Evolutionary conservation across 2,329 filamentous ascomycete species (phyloP).

Genomic region (Colletotrichum sp.): DNA sequence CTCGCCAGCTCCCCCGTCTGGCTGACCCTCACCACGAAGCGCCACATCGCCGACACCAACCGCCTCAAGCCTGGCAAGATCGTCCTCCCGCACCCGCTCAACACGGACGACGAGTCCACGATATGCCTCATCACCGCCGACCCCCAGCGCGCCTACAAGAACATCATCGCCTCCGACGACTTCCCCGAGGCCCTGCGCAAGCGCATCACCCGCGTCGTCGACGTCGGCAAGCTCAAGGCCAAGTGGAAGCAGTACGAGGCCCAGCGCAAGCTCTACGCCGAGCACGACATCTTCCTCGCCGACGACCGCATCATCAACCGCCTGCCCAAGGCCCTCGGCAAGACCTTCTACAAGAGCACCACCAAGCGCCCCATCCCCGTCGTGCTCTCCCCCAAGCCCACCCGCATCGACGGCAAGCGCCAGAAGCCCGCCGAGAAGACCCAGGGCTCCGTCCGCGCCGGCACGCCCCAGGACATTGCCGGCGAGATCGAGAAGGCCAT

Average conservation of each 20-base stretch:
- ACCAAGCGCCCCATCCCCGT: constrained; percentile 88
- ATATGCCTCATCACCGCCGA: constrained; percentile 88
- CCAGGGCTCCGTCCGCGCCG: constrained; percentile 46
- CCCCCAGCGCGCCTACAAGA: constrained; percentile 87
- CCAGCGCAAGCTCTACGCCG: constrained; percentile 79
- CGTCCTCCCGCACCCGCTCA: constrained; percentile 76
- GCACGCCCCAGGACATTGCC: constrained; percentile 71
- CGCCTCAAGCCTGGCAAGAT: constrained; percentile 87
- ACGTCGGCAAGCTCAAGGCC: constrained; percentile 77
- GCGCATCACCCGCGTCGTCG: constrained; percentile 79
- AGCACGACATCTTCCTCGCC: constrained; percentile 93
- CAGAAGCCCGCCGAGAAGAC: constrained; percentile 60
- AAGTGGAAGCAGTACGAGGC: constrained; percentile 92
- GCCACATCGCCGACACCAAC: constrained; percentile 73
- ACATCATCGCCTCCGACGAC: constrained; percentile 73
- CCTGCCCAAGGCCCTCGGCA: constrained; percentile 73
- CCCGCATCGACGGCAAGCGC: constrained; percentile 65
- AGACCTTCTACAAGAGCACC: constrained; percentile 87
- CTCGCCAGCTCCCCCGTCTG: constrained; percentile 60
- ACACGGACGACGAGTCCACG: constrained; percentile 67
- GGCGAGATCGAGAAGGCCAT: constrained; percentile 83
- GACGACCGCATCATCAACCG: constrained; percentile 83
- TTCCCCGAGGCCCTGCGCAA: constrained; percentile 72
- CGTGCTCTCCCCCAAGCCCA: constrained; percentile 66
- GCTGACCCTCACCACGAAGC: constrained; percentile 69